A percentile compares a stretch with the other conserved stretches of the same genome.
These are phyloP conservation scores for Ceratorhiza oryzae-sativae DNA, from an alignment of 1,284 basidiomycete genomes.

Conservation along the genomic window DNA sequence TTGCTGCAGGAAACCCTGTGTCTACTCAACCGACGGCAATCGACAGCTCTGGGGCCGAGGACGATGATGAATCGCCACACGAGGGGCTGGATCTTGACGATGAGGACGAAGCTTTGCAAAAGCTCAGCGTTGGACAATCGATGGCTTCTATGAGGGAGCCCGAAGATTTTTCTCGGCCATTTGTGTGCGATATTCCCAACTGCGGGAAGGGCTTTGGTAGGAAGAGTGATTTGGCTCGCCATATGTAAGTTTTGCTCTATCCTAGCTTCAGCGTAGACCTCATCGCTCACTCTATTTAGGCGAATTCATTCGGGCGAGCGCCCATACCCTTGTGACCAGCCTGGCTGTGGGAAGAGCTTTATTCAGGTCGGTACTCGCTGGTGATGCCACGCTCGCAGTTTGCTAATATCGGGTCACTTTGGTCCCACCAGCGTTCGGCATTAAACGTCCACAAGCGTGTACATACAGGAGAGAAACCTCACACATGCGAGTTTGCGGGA, in stretches of 20 bases:
- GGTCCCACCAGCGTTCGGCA: slow-evolving; percentile 78
- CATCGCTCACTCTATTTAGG: slow-evolving; percentile 31
- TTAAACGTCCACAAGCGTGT: slow-evolving; percentile 85
- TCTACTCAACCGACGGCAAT: slow-evolving; percentile 19
- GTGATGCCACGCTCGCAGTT: background rate
- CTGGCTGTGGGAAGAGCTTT: slow-evolving; percentile 81
- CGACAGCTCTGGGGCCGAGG: slow-evolving; percentile 25
- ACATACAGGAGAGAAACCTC: slow-evolving; percentile 89
- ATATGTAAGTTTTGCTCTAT: slow-evolving; percentile 4
- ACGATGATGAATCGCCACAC: slow-evolving; percentile 25
- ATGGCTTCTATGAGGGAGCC: slow-evolving; percentile 27
- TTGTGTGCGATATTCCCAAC: slow-evolving; percentile 39
- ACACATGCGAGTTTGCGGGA: slow-evolving; percentile 83
- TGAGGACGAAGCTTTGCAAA: slow-evolving; percentile 40
- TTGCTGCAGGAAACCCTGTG: slow-evolving; percentile 23
- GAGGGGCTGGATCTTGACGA: slow-evolving; percentile 34
- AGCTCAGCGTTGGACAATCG: slow-evolving; percentile 29
- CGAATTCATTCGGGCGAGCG: slow-evolving; percentile 89
- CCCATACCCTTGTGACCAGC: slow-evolving; percentile 66
- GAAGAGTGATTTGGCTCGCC: slow-evolving; percentile 29
- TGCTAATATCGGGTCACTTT: background rate
- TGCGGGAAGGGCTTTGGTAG: slow-evolving; percentile 42
- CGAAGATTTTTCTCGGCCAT: slow-evolving; percentile 39
- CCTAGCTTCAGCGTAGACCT: background rate
- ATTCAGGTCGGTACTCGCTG: slow-evolving; percentile 67